A percentile compares a stretch with the other conserved stretches of the same genome.
Conservation (phyloP, 441 rosid genomes). For the Populus hybrid region DNA sequence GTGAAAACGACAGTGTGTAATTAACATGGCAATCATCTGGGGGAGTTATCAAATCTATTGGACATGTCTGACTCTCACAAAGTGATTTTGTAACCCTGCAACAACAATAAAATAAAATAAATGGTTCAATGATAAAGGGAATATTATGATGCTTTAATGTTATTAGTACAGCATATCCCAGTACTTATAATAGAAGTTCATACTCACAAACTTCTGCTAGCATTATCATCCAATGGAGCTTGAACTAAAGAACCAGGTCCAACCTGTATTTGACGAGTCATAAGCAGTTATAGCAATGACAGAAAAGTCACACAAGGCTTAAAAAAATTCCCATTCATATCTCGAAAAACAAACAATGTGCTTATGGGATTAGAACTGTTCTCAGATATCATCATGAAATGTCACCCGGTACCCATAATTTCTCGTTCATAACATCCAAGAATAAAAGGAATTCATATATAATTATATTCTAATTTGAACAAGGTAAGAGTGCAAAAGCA, state of each 20-base stretch:
- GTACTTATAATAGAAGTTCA: constrained; percentile 24
- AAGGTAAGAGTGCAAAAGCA: not conserved
- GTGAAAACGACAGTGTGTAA: constrained; percentile 83
- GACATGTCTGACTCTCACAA: constrained; percentile 81
- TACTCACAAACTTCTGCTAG: constrained; percentile 84
- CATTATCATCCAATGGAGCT: constrained; percentile 78
- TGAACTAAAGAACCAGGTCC: constrained; percentile 89
- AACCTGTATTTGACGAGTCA: constrained; percentile 46
- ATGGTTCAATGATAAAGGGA: constrained; percentile 5
- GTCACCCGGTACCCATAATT: not conserved
- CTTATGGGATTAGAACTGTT: not conserved
- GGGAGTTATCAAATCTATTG: constrained; percentile 85
- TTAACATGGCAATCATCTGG: constrained; percentile 99
- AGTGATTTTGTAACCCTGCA: constrained; percentile 75
- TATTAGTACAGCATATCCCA: constrained; percentile 8
- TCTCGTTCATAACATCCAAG: not conserved
- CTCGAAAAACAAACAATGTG: not conserved
- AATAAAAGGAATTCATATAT: not conserved
- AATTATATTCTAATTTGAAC: constrained; percentile 1
- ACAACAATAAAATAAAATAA: not conserved
- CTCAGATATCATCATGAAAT: not conserved
- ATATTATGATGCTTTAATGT: constrained; percentile 7
- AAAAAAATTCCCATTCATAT: not conserved
- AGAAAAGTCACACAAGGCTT: not conserved
- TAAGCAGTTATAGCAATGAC: constrained; percentile 2